Evolutionary conservation across 805 yeast species (phyloP).

Genomic region (Candida nanaspora): DNA sequence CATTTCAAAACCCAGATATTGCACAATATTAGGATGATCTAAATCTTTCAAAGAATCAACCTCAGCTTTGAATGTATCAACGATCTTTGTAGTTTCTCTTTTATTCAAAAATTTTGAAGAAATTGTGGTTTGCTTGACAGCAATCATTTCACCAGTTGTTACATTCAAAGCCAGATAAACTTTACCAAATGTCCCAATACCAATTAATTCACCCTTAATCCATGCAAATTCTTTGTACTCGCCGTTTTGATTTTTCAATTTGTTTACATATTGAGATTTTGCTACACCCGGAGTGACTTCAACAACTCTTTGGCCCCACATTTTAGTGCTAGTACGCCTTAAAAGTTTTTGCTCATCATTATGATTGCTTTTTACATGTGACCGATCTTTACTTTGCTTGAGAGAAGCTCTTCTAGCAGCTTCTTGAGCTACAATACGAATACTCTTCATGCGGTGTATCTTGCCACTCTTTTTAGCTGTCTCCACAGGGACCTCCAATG

Average conservation of each 20-base stretch:
- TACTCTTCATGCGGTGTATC: conserved; percentile 74
- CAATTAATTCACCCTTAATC: conserved; percentile 96
- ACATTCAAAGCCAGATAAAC: conserved; percentile 89
- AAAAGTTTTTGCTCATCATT: conserved; percentile 29
- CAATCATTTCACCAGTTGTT: conserved; percentile 97
- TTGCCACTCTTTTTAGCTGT: conserved; percentile 12
- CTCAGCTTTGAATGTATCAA: conserved; percentile 82
- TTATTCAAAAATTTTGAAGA: conserved; percentile 36
- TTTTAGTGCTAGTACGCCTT: conserved; percentile 78
- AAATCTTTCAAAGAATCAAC: conserved; percentile 90
- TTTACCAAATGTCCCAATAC: conserved; percentile 93
- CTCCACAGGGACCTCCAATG: background rate
- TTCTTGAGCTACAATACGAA: conserved; percentile 88
- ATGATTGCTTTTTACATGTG: background rate
- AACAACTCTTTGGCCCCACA: conserved; percentile 95
- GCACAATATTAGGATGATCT: conserved; percentile 92
- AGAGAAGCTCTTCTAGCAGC: conserved; percentile 36
- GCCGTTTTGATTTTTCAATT: conserved; percentile 57
- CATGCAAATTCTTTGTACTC: conserved; percentile 84
- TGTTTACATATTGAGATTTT: conserved; percentile 57
- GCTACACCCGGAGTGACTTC: conserved; percentile 77
- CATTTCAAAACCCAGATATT: conserved; percentile 89
- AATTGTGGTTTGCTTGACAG: conserved; percentile 88
- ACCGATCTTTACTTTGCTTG: background rate
- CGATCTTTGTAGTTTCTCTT: conserved; percentile 47